Evolutionary conservation across 73 alveolate genomes (phyloP).

Genomic region (Paramecium pentaurelia): DNA sequence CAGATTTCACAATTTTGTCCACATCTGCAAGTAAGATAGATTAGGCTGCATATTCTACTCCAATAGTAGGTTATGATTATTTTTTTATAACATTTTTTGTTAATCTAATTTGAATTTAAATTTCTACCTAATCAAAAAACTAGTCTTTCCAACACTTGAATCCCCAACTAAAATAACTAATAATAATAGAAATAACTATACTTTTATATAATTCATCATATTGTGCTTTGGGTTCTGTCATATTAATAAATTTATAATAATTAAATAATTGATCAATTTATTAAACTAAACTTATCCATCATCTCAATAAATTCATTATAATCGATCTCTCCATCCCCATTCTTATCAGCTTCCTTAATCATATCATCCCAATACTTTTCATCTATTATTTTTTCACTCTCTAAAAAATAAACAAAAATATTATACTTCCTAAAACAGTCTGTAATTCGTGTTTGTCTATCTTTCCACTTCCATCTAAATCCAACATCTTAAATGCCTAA

Average conservation of each 20-base stretch:
- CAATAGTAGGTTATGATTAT: constrained; percentile 52
- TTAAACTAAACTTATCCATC: constrained; percentile 48
- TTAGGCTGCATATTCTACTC: constrained; percentile 62
- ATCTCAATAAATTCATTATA: constrained; percentile 53
- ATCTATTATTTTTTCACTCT: constrained; percentile 31
- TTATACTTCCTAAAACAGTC: constrained; percentile 27
- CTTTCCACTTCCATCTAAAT: constrained; percentile 67
- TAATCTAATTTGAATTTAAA: constrained; percentile 4
- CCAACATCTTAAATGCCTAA: constrained; percentile 64
- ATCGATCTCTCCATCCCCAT: constrained; percentile 63
- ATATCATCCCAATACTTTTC: constrained; percentile 58
- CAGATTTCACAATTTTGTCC: constrained; percentile 47
- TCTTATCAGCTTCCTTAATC: constrained; percentile 57
- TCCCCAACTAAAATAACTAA: constrained; percentile 80
- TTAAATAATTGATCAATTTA: not conserved
- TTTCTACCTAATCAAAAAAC: constrained; percentile 46
- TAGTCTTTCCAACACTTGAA: constrained; percentile 85
- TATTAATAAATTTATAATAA: not conserved
- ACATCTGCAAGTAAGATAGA: constrained; percentile 33
- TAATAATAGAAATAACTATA: not conserved
- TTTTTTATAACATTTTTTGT: constrained; percentile 48
- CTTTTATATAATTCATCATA: constrained; percentile 33
- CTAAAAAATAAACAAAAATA: not conserved
- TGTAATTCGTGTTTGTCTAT: constrained; percentile 60
- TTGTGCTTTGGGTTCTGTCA: not conserved